Evolutionary conservation across 352 stramenopile species (phyloP).

Genomic region (Phytophthora palmivora): DNA sequence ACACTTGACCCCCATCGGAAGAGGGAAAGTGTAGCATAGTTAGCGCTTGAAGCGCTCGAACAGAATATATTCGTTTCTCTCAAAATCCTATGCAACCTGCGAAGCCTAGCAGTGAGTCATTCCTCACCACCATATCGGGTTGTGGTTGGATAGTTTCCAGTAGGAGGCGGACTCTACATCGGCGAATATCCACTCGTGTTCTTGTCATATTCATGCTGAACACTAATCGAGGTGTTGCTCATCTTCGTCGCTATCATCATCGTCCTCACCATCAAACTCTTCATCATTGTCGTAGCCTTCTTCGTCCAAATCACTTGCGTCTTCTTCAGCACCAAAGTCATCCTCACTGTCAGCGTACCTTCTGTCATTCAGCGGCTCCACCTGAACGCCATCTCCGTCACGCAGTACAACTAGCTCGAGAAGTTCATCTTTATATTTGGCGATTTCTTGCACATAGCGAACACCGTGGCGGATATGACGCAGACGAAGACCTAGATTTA

Average conservation of each 20-base stretch:
- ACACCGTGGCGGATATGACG: constrained; percentile 73
- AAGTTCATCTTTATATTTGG: constrained; percentile 63
- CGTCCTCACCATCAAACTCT: constrained; percentile 1
- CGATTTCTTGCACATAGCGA: constrained; percentile 66
- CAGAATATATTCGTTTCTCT: constrained; percentile 27
- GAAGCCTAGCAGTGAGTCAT: too few relatives aligned
- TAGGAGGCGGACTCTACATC: constrained; percentile 7
- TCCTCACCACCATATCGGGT: too few relatives aligned
- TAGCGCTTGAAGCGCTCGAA: constrained; percentile 22
- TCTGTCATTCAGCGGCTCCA: constrained; percentile 1
- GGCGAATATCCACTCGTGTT: neutral
- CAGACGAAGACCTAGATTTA: constrained; percentile 76
- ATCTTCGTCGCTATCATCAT: neutral
- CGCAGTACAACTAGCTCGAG: constrained; percentile 39
- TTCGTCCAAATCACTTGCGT: constrained; percentile 10
- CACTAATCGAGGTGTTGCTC: constrained; percentile 27
- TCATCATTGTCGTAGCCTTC: constrained; percentile 8
- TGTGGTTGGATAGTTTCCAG: too few relatives aligned
- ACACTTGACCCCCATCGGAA: constrained; percentile 12
- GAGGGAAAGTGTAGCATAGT: constrained; percentile 31
- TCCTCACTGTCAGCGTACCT: constrained; percentile 1
- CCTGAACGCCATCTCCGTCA: constrained; percentile 16
- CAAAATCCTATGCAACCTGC: constrained; percentile 19
- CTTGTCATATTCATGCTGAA: constrained; percentile 11
- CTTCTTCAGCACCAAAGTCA: constrained; percentile 8